Evolutionary conservation across 768 basidiomycete species (phyloP), one percentile per base, ranked within the genome.

Genomic region (Phylloporus sp.): DNA sequence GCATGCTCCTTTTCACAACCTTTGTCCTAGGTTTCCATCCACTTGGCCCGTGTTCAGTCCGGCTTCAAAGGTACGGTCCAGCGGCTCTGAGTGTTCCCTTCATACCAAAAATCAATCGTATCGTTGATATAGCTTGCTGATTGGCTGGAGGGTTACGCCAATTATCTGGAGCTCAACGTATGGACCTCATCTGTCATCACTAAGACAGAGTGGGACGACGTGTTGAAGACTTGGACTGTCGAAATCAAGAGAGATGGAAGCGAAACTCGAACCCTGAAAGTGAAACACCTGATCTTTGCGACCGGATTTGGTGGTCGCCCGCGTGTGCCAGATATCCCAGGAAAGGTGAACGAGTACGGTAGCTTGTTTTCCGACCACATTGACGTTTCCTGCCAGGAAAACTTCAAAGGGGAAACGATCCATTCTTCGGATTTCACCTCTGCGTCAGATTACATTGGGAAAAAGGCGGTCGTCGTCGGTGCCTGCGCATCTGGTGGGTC

Each of bases 401-500:
- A 59, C 10, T 88, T 81, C 70, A 77, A 77, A 57, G 86, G 86
- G 5, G 61, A 73, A 38, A 55, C 73, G 2, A 38, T 78, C 2
- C 86, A 88, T 61, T 82, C 85, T 0, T 70, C 71, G 1, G 54
- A 73, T 18, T 80, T 80, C 63, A 77, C 72, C 20, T 69, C 70
- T 6, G 80, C 80, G 0, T 54, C 66, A 2, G 77, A 77, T 28
- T 77, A 79, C 56, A 52, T 67, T 6, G 84, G 84, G 7, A 86
- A 86, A 71, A 85, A 80, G 58, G 84, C 79, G 6, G 72, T 86
- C 1, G 72, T 88, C n/a, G 71, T 88, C 3, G 85, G 86, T 13
- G 78, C 85, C n/a, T 80, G 81, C 38, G 84, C 79, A 45, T 84
- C 84, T 18, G 77, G 78, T 78, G 59, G n/a, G 65, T 54, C n/a